A percentile compares a stretch with the other conserved stretches of the same genome.
These are phyloP conservation scores for Exophiala sp. DNA, from an alignment of 2,329 filamentous ascomycete species.

Conservation along the genomic window DNA sequence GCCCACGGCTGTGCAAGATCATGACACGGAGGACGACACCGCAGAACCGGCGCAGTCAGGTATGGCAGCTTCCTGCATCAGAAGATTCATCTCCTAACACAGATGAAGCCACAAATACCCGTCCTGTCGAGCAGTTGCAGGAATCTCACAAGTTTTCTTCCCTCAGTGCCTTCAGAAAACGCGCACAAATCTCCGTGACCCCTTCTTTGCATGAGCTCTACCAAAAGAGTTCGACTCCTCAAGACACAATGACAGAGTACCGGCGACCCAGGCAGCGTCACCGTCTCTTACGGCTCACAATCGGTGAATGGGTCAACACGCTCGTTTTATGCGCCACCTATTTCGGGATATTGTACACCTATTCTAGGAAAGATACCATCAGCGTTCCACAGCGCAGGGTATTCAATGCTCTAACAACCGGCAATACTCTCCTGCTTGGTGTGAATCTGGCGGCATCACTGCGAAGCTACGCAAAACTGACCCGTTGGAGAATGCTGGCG, in stretches of 20 bases:
- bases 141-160: constrained; percentile 7
- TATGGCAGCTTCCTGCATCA: background rate
- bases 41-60: background rate
- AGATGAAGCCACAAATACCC: constrained; percentile 3
- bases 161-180: constrained; percentile 9
- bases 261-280: constrained; percentile 15
- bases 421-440: background rate
- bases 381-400: constrained; percentile 14
- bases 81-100: constrained; percentile 1
- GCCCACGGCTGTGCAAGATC: too few relatives aligned
- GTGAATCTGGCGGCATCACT: background rate
- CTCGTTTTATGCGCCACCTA: constrained; percentile 16
- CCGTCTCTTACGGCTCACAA: constrained; percentile 19
- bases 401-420: constrained; percentile 17
- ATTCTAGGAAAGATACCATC: constrained; percentile 14
- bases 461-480: background rate
- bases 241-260: constrained; percentile 16
- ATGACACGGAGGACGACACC: background rate
- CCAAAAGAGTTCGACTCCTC: constrained; percentile 4
- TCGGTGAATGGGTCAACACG: constrained; percentile 24
- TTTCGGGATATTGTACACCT: constrained; percentile 19
- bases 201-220: constrained; percentile 18
- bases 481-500: background rate
- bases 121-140: background rate
- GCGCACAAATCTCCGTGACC: constrained; percentile 11